These are phyloP conservation scores for Phytophthora kernoviae DNA, from an alignment of 352 stramenopile species.

Conservation along the genomic window DNA sequence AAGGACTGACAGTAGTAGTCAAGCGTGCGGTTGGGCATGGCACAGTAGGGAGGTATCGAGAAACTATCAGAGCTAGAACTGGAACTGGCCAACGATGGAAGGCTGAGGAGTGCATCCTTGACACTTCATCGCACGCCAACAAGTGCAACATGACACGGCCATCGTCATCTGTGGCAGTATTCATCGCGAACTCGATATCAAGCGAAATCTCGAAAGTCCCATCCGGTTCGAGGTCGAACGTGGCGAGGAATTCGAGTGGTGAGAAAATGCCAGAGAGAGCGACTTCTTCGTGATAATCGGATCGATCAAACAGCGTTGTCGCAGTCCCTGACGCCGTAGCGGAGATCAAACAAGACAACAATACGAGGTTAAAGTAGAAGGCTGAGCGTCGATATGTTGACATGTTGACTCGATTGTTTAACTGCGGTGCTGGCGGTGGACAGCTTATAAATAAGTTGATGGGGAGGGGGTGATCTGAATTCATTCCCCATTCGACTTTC, in stretches of 20 bases:
- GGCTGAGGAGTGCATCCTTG: slow-evolving; percentile 15
- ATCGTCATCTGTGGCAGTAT: slow-evolving; percentile 25
- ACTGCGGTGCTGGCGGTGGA: neutral
- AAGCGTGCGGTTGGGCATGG: slow-evolving; percentile 54
- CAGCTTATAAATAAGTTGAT: neutral
- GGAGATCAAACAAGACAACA: neutral
- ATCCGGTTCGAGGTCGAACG: slow-evolving; percentile 35
- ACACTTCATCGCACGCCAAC: slow-evolving; percentile 46
- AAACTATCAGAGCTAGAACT: neutral
- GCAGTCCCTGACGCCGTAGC: slow-evolving; percentile 9
- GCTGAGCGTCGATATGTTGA: neutral
- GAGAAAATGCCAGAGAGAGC: slow-evolving; percentile 18
- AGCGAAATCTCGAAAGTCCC: slow-evolving; percentile 29
- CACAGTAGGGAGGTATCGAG: slow-evolving; percentile 36
- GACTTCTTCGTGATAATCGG: slow-evolving; percentile 22
- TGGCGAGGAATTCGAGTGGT: slow-evolving; percentile 32
- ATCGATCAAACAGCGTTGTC: slow-evolving; percentile 17
- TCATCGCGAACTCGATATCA: slow-evolving; percentile 42
- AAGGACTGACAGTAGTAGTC: slow-evolving; percentile 56
- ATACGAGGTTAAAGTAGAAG: neutral
- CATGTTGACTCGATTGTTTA: slow-evolving; percentile 8
- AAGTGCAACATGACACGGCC: slow-evolving; percentile 57
- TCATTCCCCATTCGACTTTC: too few species aligned
- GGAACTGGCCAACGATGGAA: neutral
- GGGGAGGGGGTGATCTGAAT: neutral